Conservation (phyloP, 2,329 filamentous ascomycete species). For the Penicillium sp. region DNA sequence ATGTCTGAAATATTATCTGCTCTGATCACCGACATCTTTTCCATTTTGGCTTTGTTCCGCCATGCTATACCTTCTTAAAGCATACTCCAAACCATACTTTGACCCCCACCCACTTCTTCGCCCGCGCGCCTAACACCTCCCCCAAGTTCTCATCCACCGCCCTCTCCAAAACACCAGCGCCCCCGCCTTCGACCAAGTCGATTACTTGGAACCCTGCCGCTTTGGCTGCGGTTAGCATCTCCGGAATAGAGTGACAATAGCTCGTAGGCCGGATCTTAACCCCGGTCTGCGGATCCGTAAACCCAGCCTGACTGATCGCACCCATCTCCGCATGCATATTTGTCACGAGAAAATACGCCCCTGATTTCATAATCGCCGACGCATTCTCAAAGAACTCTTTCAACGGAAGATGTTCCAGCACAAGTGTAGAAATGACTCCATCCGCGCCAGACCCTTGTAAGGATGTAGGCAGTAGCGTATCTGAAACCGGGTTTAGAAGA, state of each 20-base stretch:
- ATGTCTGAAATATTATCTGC: constrained; percentile 5
- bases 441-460: constrained; percentile 34
- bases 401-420: constrained; percentile 63
- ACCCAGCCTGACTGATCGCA: constrained; percentile 59
- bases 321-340: constrained; percentile 71
- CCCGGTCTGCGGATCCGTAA: constrained; percentile 54
- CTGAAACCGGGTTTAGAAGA: constrained; percentile 30
- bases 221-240: constrained; percentile 53
- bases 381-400: constrained; percentile 57
- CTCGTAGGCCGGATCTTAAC: constrained; percentile 61
- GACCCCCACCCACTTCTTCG: constrained; percentile 63
- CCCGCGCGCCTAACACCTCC: constrained; percentile 59
- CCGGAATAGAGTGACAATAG: constrained; percentile 55
- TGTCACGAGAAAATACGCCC: constrained; percentile 58
- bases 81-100: constrained; percentile 56
- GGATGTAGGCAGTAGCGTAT: constrained; percentile 6
- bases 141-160: constrained; percentile 55
- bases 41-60: neutral
- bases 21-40: neutral
- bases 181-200: constrained; percentile 19
- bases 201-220: constrained; percentile 48
- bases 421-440: constrained; percentile 60
- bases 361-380: constrained; percentile 43
- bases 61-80: constrained; percentile 37
- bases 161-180: constrained; percentile 41